Conservation (phyloP, 768 basidiomycete genomes). For the Tulasnella sp. region DNA sequence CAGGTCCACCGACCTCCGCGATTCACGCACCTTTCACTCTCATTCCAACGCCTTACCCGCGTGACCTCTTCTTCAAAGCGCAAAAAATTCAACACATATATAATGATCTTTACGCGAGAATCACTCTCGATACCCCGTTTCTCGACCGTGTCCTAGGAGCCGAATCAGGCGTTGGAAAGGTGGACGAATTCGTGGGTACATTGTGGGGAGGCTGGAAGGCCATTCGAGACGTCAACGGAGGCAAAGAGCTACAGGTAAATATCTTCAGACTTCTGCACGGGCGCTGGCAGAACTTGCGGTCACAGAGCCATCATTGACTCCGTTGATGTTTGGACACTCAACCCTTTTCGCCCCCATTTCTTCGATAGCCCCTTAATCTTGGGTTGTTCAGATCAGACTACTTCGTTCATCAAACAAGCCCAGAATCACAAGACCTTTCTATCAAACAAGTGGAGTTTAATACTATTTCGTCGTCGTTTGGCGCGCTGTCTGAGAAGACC, state of each 20-base stretch:
- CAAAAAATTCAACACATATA: constrained; percentile 60
- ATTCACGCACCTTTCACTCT: constrained; percentile 87
- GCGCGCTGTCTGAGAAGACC: constrained; percentile 54
- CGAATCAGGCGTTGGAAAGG: constrained; percentile 59
- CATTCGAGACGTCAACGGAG: constrained; percentile 47
- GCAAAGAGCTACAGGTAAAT: constrained; percentile 37
- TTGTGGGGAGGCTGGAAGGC: constrained; percentile 81
- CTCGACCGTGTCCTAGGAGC: constrained; percentile 78
- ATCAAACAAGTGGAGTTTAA: constrained; percentile 98
- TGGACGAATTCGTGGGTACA: constrained; percentile 76
- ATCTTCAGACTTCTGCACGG: neutral
- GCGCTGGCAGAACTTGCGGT: neutral
- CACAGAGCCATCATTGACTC: neutral
- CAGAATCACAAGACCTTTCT: constrained; percentile 21
- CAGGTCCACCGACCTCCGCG: constrained; percentile 45
- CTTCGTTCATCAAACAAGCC: constrained; percentile 50
- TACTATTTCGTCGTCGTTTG: constrained; percentile 89
- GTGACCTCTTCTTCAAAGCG: constrained; percentile 53
- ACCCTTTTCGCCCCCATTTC: neutral
- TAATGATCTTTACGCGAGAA: constrained; percentile 73
- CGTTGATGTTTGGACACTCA: neutral
- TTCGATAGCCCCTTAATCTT: constrained; percentile 59
- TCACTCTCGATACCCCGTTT: constrained; percentile 70
- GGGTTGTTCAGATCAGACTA: constrained; percentile 95
- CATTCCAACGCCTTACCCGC: constrained; percentile 79